These are phyloP conservation scores for Cercospora brassicicola DNA, from an alignment of 2,329 filamentous ascomycete genomes.

Conservation along the genomic window DNA sequence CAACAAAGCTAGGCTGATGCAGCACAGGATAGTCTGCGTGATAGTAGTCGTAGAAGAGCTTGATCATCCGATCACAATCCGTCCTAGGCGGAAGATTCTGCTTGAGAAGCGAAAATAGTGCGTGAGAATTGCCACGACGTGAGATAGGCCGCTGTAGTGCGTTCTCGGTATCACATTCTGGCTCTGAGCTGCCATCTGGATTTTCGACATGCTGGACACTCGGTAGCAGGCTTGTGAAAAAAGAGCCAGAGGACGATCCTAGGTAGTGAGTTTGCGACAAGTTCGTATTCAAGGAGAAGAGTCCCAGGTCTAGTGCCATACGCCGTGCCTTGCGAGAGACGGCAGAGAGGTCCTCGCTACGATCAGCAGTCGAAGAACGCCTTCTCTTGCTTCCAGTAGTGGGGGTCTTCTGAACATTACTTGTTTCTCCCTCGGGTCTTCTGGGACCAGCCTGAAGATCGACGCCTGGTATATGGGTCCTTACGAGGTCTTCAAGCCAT, in stretches of 20 bases:
- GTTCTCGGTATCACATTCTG: background rate
- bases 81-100: slow-evolving; percentile 1
- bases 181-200: background rate
- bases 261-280: slow-evolving; percentile 7
- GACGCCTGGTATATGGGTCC: background rate
- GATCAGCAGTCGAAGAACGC: background rate
- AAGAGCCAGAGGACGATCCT: slow-evolving; percentile 1
- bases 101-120: background rate
- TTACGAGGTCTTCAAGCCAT: slow-evolving; percentile 5
- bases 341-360: background rate
- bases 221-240: slow-evolving; percentile 6
- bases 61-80: slow-evolving; percentile 1
- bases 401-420: background rate
- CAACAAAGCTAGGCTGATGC: slow-evolving; percentile 6
- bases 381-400: background rate
- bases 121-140: background rate
- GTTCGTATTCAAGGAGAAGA: slow-evolving; percentile 7
- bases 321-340: slow-evolving; percentile 2
- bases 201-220: background rate
- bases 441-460: background rate
- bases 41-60: slow-evolving; percentile 9
- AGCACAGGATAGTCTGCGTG: slow-evolving; percentile 12
- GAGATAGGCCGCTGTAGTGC: background rate
- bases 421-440: background rate
- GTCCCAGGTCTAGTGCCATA: slow-evolving; percentile 7